Conservation (phyloP, 768 basidiomycete genomes). For the Lentinula guzmanii region DNA sequence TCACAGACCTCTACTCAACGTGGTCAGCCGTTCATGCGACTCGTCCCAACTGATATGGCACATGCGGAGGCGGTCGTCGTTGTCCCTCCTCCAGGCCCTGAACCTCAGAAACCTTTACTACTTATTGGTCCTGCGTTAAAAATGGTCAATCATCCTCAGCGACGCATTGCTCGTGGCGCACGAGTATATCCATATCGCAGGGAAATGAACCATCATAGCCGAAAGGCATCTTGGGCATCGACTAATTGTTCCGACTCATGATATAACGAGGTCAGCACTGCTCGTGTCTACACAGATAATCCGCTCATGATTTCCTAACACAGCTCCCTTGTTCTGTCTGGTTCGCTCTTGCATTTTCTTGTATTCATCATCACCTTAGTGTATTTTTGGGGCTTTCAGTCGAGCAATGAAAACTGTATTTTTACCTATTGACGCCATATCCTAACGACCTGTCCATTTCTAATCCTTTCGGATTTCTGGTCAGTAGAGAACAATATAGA, state of each 20-base stretch:
- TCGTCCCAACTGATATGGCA: conserved; percentile 45
- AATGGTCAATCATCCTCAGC: conserved; percentile 36
- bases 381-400: background rate
- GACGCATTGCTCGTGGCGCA: conserved; percentile 36
- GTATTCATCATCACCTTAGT: background rate
- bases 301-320: background rate
- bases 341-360: background rate
- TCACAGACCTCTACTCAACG: conserved; percentile 1
- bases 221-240: conserved; percentile 1
- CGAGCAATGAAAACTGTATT: background rate
- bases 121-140: conserved; percentile 45
- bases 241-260: background rate
- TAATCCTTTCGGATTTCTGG: no score
- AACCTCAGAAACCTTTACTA: conserved; percentile 31
- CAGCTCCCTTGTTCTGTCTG: background rate
- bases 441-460: no score
- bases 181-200: conserved; percentile 53
- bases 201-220: background rate
- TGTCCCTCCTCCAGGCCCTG: conserved; percentile 23
- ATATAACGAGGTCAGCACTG: background rate
- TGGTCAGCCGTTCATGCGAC: conserved; percentile 24
- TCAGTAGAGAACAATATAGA: no score
- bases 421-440: background rate
- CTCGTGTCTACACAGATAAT: background rate
- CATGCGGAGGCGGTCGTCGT: conserved; percentile 49